Evolutionary conservation across 768 basidiomycete species (phyloP).

Genomic region (Phanerochaete carnosa): DNA sequence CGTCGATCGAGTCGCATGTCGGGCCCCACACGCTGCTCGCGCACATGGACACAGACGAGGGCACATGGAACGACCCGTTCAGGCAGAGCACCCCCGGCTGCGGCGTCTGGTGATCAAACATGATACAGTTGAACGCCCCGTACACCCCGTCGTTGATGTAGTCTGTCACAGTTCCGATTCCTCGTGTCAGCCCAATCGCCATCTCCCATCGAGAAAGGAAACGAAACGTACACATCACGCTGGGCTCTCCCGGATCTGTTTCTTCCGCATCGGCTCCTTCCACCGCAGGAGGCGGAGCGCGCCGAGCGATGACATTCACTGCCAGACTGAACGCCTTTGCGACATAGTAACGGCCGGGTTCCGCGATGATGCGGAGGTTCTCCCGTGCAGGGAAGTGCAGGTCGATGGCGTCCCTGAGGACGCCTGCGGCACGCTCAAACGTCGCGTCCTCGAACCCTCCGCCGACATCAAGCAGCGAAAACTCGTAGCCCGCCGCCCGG

Average conservation of each 20-base stretch:
- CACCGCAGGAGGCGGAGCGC: conserved; percentile 48
- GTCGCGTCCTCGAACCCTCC: conserved; percentile 92
- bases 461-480: conserved; percentile 87
- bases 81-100: conserved; percentile 79
- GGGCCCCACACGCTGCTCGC: conserved; percentile 92
- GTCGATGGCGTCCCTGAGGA: conserved; percentile 69
- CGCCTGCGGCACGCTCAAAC: conserved; percentile 75
- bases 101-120: conserved; percentile 86
- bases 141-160: conserved; percentile 99
- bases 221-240: conserved; percentile 83
- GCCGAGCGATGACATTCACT: conserved; percentile 88
- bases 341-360: conserved; percentile 95
- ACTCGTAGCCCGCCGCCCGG: conserved; percentile 71
- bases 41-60: conserved; percentile 40
- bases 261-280: conserved; percentile 23
- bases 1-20: conserved; percentile 97
- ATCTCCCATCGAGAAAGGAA: conserved; percentile 15
- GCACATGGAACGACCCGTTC: conserved; percentile 60
- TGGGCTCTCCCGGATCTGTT: conserved; percentile 38
- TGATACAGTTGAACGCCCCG: conserved; percentile 93
- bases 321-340: conserved; percentile 90
- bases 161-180: conserved; percentile 60
- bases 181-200: neutral
- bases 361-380: conserved; percentile 82
- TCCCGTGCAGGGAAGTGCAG: conserved; percentile 72